Evolutionary conservation across 2,329 filamentous ascomycete species (phyloP), one percentile per base, ranked within the genome.

Genomic region (Hypoxylon rubiginosum): DNA sequence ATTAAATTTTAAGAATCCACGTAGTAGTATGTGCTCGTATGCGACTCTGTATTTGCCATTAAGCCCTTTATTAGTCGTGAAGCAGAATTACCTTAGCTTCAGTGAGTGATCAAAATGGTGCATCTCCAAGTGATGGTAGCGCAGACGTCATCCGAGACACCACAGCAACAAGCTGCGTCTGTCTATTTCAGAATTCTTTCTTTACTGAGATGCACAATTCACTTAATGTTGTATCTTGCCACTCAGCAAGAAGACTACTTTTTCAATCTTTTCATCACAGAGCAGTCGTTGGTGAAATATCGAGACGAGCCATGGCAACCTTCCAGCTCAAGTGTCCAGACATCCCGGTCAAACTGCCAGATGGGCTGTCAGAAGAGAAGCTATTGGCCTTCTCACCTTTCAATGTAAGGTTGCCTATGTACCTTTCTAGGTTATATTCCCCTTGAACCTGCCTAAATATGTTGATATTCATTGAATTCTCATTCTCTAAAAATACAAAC

Each of bases 371-470:
- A 0, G 74, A 82, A 58, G 76, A 83, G 0, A 79, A 84, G 58
- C 75, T 88, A 1, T 74, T 80, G 10, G 71, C 71, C 5, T 88
- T 87, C 69, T 79, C 78, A 6, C 84, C 86, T 0, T 87, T 88
- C 71, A 83, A 80, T 13, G 85, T 85, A 74, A 69, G 76, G 64
- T n/a, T n/a, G n/a, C n/a, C n/a, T 10, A 11, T 1, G 55, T 58
- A n/a, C 63, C 32, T 58, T 17, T 63, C 32, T 34, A 4, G 10
- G 4, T 10, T 34, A 6, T 34, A 34, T 34, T 10, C 32, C 10
- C 11, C 9, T 34, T 34, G 10, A 9, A 6, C 4, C 11, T 34
- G 11, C n/a, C n/a, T 34, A 13, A 2, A 10, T 34, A 10, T 34
- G 8, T 34, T 10, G 4, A 34, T 34, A 6, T 10, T 34, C 24